A percentile compares a stretch with the other conserved stretches of the same genome.
Conservation (phyloP, 805 yeast genomes). For the Metschnikowia chrysomelidarum region DNA sequence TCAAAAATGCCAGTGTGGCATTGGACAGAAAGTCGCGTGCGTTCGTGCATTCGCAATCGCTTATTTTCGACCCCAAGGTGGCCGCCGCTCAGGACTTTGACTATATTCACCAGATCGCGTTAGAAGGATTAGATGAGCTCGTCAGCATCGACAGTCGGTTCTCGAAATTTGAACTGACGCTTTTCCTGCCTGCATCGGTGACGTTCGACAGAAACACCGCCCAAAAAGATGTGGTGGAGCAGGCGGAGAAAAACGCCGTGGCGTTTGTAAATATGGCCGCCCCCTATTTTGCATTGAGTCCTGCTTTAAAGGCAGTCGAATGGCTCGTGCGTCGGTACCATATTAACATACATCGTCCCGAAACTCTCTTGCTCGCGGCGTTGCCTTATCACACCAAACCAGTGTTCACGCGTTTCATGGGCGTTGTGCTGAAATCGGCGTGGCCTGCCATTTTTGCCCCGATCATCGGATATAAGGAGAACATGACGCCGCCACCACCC, state of each 20-base stretch:
- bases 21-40: conserved; percentile 85
- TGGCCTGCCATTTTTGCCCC: conserved; percentile 82
- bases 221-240: conserved; percentile 70
- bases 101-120: conserved; percentile 64
- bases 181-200: conserved; percentile 82
- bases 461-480: conserved; percentile 63
- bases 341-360: conserved; percentile 78
- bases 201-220: conserved; percentile 80
- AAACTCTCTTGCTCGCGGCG: conserved; percentile 63
- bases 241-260: conserved; percentile 70
- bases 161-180: conserved; percentile 59
- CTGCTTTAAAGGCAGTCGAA: conserved; percentile 81
- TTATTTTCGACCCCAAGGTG: conserved; percentile 77
- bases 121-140: conserved; percentile 75
- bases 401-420: conserved; percentile 71
- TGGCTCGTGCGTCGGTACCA: conserved; percentile 94
- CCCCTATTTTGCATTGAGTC: conserved; percentile 71
- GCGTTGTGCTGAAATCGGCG: conserved; percentile 55
- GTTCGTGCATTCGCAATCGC: conserved; percentile 83
- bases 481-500: conserved; percentile 62
- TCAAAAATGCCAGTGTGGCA: conserved; percentile 65
- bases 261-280: conserved; percentile 72
- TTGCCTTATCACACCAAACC: conserved; percentile 80
- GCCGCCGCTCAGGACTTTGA: conserved; percentile 97
- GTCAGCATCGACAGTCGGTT: conserved; percentile 74